Conservation (phyloP, 192 early-diverging fungal genomes). For the Coemansia pectinata region DNA sequence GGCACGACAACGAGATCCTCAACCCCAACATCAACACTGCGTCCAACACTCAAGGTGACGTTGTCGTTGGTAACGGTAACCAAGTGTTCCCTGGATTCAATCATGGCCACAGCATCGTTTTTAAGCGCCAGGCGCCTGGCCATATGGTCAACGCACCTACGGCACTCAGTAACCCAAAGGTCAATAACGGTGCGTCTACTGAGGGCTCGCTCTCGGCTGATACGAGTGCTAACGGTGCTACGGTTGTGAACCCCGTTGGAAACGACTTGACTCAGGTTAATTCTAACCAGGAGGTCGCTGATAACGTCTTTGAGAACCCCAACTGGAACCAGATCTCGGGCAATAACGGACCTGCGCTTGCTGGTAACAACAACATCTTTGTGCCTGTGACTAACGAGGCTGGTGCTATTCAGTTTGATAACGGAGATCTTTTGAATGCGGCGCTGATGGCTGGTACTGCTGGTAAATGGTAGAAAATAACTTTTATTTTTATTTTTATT, state of each 20-base stretch:
- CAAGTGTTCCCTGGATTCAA: conserved; percentile 13
- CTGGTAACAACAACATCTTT: conserved; percentile 46
- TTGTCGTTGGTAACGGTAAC: conserved; percentile 50
- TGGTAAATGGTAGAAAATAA: not conserved
- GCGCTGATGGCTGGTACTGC: conserved; percentile 16
- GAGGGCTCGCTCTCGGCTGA: conserved; percentile 29
- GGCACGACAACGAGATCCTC: conserved; percentile 41
- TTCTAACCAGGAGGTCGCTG: conserved; percentile 43
- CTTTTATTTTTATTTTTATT: not conserved
- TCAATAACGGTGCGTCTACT: conserved; percentile 42
- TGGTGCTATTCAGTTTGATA: conserved; percentile 49
- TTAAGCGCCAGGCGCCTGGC: conserved; percentile 29
- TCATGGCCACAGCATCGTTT: conserved; percentile 8
- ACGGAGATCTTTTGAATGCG: conserved; percentile 37
- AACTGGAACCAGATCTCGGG: conserved; percentile 41
- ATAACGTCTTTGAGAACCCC: conserved; percentile 47
- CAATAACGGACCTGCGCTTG: conserved; percentile 47
- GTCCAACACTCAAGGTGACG: conserved; percentile 22
- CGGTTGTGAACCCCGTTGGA: conserved; percentile 37
- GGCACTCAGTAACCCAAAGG: conserved; percentile 28
- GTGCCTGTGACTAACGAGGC: conserved; percentile 49
- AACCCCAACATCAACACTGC: conserved; percentile 48
- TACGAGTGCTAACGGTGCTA: conserved; percentile 29
- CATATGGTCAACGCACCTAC: conserved; percentile 40
- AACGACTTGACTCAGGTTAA: conserved; percentile 43